Percentiles rank a stretch among this genome's conserved stretches.
Evolutionary conservation across 257 asterid genomes (phyloP).

Genomic region (Solanum tarijense): DNA sequence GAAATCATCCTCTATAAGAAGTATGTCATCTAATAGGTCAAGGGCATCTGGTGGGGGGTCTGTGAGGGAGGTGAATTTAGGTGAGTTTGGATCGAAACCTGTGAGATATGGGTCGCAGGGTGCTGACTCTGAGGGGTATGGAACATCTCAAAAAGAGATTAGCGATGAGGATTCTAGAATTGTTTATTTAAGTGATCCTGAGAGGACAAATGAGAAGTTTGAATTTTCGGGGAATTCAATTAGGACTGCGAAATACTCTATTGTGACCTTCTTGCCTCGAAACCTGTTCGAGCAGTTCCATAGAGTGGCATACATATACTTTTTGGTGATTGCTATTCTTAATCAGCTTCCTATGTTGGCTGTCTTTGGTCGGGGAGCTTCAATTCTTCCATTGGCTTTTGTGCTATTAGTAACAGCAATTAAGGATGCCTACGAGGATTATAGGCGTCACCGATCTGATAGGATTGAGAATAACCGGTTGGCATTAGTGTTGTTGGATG

Average conservation of each 20-base stretch:
- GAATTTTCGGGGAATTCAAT: conserved; percentile 68
- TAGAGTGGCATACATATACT: conserved; percentile 88
- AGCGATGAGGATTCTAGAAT: conserved; percentile 83
- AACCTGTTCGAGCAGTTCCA: conserved; percentile 94
- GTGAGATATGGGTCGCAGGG: conserved; percentile 69
- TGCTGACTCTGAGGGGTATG: conserved; percentile 61
- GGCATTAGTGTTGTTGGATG: conserved; percentile 53
- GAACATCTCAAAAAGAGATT: conserved; percentile 71
- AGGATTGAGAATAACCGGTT: conserved; percentile 72
- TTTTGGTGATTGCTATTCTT: conserved; percentile 84
- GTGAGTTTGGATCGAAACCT: conserved; percentile 44
- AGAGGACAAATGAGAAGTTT: conserved; percentile 50
- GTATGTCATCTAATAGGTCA: conserved; percentile 43
- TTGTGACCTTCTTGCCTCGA: conserved; percentile 79
- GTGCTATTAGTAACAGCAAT: conserved; percentile 88
- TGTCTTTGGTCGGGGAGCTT: conserved; percentile 92
- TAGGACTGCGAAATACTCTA: conserved; percentile 62
- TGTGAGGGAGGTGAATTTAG: conserved; percentile 49
- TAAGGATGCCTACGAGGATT: conserved; percentile 90
- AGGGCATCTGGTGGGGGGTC: conserved; percentile 49
- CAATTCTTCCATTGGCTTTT: conserved; percentile 70
- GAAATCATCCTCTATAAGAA: conserved; percentile 40
- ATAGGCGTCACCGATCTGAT: conserved; percentile 82
- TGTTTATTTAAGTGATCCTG: conserved; percentile 62
- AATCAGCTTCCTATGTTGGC: conserved; percentile 98